These are phyloP conservation scores for Pyrenophora graminea DNA, from an alignment of 2,329 filamentous ascomycete species.

Conservation along the genomic window DNA sequence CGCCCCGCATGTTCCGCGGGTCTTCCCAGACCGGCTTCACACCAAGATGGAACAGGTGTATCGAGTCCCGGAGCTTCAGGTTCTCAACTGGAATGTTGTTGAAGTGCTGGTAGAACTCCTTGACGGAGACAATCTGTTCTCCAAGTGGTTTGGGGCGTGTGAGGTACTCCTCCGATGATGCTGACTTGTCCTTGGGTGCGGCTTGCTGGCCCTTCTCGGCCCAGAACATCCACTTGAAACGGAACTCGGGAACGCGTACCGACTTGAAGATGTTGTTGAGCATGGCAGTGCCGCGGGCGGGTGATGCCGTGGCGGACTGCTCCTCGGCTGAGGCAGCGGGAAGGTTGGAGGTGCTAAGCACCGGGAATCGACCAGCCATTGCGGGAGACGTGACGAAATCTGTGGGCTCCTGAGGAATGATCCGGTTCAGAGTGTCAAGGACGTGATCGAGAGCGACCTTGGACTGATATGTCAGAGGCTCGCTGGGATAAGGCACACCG, in stretches of 20 bases:
- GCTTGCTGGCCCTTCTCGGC: slow-evolving; percentile 50
- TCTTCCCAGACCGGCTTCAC: slow-evolving; percentile 87
- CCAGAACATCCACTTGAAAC: slow-evolving; percentile 59
- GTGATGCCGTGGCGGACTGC: slow-evolving; percentile 66
- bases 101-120: slow-evolving; percentile 56
- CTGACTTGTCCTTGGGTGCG: slow-evolving; percentile 24
- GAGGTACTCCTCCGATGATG: slow-evolving; percentile 46
- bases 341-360: slow-evolving; percentile 51
- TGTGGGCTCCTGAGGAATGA: slow-evolving; percentile 8
- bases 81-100: slow-evolving; percentile 77
- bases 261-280: slow-evolving; percentile 53
- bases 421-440: slow-evolving; percentile 21
- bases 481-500: slow-evolving; percentile 14
- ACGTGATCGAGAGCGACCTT: slow-evolving; percentile 20
- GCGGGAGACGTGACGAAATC: slow-evolving; percentile 2
- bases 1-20: slow-evolving; percentile 80
- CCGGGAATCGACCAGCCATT: slow-evolving; percentile 42
- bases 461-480: slow-evolving; percentile 21
- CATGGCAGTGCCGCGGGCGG: slow-evolving; percentile 78
- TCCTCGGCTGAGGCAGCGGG: slow-evolving; percentile 64
- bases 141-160: slow-evolving; percentile 52
- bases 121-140: slow-evolving; percentile 52
- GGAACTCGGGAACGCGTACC: slow-evolving; percentile 55
- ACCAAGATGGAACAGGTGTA: slow-evolving; percentile 80
- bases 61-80: slow-evolving; percentile 68